Evolutionary conservation across 208 protist genomes (phyloP).

Genomic region (Trypanosoma scelopori): DNA sequence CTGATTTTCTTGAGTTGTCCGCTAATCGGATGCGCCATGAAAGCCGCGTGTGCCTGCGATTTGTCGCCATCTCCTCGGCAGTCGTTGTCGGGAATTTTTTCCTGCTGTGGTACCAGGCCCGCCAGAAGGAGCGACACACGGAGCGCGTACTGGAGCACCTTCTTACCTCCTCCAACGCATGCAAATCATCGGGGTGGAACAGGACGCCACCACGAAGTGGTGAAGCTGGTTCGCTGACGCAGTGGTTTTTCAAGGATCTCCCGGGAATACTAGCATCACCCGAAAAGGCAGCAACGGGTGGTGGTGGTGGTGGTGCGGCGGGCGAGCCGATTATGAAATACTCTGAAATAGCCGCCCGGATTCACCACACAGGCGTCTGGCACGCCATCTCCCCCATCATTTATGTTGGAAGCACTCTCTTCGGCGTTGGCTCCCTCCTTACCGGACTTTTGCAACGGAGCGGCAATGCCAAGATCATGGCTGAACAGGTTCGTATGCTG

Average conservation of each 20-base stretch:
- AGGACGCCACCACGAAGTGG: background rate
- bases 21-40: slow-evolving; percentile 41
- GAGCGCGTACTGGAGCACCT: slow-evolving; percentile 42
- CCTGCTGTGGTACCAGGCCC: slow-evolving; percentile 20
- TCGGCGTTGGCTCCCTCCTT: slow-evolving; percentile 37
- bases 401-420: slow-evolving; percentile 29
- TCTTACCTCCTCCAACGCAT: slow-evolving; percentile 31
- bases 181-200: background rate
- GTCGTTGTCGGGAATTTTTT: slow-evolving; percentile 38
- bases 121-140: slow-evolving; percentile 31
- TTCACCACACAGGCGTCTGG: slow-evolving; percentile 7
- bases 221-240: background rate
- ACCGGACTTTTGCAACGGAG: slow-evolving; percentile 71
- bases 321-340: background rate
- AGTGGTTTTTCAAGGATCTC: background rate
- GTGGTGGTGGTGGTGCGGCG: no score
- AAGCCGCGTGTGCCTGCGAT: slow-evolving; percentile 37
- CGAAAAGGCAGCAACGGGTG: background rate
- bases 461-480: slow-evolving; percentile 67
- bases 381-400: slow-evolving; percentile 4
- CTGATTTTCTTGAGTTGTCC: slow-evolving; percentile 42
- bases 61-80: slow-evolving; percentile 31
- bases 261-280: background rate
- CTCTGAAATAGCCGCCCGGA: background rate
- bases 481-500: slow-evolving; percentile 47